Evolutionary conservation across 2,329 filamentous ascomycete genomes (phyloP).

Genomic region (Cladophialophora carrionii): DNA sequence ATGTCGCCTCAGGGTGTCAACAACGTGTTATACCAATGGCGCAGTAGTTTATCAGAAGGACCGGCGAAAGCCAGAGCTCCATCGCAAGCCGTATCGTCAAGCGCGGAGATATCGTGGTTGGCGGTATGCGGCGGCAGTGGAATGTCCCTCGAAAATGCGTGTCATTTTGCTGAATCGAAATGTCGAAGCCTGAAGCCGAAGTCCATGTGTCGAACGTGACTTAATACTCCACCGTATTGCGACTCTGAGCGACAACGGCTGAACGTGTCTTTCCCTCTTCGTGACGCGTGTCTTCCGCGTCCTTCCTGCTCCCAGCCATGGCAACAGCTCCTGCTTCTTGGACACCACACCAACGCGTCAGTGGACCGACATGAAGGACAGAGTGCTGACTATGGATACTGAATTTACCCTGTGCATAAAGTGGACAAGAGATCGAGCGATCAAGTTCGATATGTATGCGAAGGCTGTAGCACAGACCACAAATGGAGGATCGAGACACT

Average conservation of each 20-base stretch:
- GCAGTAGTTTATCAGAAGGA: neutral
- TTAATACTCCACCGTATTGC: neutral
- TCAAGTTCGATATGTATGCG: constrained; percentile 19
- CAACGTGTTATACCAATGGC: neutral
- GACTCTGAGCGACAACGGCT: neutral
- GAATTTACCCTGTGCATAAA: neutral
- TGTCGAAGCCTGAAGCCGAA: neutral
- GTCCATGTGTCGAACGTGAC: neutral
- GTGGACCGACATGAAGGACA: neutral
- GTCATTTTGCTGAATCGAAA: neutral
- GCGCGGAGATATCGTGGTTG: neutral
- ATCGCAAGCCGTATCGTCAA: neutral
- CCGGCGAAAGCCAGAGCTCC: neutral
- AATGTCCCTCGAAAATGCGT: neutral
- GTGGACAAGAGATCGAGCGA: neutral
- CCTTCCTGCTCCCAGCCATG: neutral
- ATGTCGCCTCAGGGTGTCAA: neutral
- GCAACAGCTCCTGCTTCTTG: constrained; percentile 2
- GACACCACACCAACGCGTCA: neutral
- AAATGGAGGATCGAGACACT: constrained; percentile 57
- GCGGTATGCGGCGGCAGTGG: neutral
- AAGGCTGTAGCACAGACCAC: constrained; percentile 39
- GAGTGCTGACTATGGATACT: neutral
- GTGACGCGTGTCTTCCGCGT: neutral
- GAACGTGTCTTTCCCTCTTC: neutral